Conservation (phyloP, 371 early-diverging fungal genomes). For the Capillidium rhysosporum region DNA sequence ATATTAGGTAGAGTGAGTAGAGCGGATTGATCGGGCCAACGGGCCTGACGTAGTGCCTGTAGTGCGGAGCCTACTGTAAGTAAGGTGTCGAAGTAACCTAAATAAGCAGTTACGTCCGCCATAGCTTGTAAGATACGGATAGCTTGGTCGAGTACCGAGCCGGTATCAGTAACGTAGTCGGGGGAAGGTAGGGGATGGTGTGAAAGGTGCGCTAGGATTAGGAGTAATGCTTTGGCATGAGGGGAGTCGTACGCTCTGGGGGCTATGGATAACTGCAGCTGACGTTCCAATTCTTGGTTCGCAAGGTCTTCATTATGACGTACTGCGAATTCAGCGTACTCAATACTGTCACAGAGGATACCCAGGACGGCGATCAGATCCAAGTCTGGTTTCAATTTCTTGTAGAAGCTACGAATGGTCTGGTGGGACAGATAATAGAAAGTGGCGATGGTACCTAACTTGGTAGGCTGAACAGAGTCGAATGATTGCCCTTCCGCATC, state of each 20-base stretch:
- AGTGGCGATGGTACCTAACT: slow-evolving; percentile 62
- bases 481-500: slow-evolving; percentile 15
- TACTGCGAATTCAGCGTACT: slow-evolving; percentile 77
- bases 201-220: slow-evolving; percentile 71
- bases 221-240: slow-evolving; percentile 70
- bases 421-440: slow-evolving; percentile 72
- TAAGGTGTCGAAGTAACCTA: slow-evolving; percentile 35
- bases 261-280: slow-evolving; percentile 28
- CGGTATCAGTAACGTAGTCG: slow-evolving; percentile 81
- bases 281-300: slow-evolving; percentile 50
- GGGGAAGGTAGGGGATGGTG: slow-evolving; percentile 46
- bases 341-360: slow-evolving; percentile 54
- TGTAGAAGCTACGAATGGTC: slow-evolving; percentile 47
- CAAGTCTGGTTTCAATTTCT: slow-evolving; percentile 8
- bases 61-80: slow-evolving; percentile 51
- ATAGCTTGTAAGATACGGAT: slow-evolving; percentile 81
- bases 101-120: slow-evolving; percentile 65
- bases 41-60: slow-evolving; percentile 79
- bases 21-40: slow-evolving; percentile 51
- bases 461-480: slow-evolving; percentile 37
- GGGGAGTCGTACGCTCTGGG: slow-evolving; percentile 47
- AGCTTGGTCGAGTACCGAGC: slow-evolving; percentile 78
- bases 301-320: slow-evolving; percentile 79
- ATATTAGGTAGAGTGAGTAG: slow-evolving; percentile 47
- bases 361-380: slow-evolving; percentile 35